Conservation (phyloP, 176 grass and related monocot species). For the Avena sativa region DNA sequence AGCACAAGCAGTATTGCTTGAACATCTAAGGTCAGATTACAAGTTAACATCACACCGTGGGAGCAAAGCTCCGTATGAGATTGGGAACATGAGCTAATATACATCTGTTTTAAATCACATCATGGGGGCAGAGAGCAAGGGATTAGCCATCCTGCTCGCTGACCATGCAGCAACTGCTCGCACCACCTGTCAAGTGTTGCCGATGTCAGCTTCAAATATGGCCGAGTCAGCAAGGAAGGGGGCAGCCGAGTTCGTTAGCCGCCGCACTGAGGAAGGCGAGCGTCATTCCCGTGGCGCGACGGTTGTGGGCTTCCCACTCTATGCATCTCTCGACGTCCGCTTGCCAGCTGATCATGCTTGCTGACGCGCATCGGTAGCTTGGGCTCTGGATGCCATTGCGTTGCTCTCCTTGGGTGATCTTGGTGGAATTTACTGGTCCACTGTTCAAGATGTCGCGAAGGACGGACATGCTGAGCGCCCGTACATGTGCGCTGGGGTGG, state of each 20-base stretch:
- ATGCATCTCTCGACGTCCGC: conserved; percentile 84
- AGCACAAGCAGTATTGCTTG: conserved; percentile 56
- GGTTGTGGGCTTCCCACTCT: conserved; percentile 90
- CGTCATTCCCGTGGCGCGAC: conserved; percentile 74
- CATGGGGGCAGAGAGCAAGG: conserved; percentile 16
- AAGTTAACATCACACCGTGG: conserved; percentile 45
- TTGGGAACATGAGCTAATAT: conserved; percentile 43
- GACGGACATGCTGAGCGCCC: conserved; percentile 86
- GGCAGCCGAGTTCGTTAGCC: conserved; percentile 83
- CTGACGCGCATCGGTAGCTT: conserved; percentile 63
- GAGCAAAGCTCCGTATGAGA: conserved; percentile 35
- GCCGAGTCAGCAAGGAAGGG: conserved; percentile 58
- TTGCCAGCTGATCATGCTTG: conserved; percentile 71
- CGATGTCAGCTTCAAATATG: conserved; percentile 17
- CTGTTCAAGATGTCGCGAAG: conserved; percentile 89
- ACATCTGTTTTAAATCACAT: conserved; percentile 16
- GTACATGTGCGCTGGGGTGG: conserved; percentile 91
- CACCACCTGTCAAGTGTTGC: conserved; percentile 18
- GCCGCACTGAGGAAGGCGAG: conserved; percentile 71
- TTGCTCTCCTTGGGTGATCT: conserved; percentile 52
- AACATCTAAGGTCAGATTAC: conserved; percentile 49
- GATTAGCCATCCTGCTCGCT: conserved; percentile 45
- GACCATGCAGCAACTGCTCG: conserved; percentile 43
- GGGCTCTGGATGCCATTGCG: conserved; percentile 57
- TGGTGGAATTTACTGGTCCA: conserved; percentile 44